Conservation (phyloP, 345 rosid species). For the Microthlaspi erraticum region DNA sequence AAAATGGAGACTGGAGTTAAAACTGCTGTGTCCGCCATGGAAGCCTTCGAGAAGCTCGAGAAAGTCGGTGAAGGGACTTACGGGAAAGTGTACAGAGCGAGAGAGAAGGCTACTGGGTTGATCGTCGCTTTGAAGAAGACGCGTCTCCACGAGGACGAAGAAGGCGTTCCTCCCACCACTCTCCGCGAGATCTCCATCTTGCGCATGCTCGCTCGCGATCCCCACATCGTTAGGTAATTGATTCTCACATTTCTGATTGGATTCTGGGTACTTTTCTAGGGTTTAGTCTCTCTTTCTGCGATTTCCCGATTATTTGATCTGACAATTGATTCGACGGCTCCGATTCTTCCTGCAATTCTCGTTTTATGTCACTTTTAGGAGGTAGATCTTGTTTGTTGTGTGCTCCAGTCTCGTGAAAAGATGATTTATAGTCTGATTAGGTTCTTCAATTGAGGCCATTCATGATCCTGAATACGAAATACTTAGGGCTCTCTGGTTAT, state of each 20-base stretch:
- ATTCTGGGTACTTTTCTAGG: constrained; percentile 1
- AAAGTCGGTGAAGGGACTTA: constrained; percentile 99
- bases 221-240: constrained; percentile 77
- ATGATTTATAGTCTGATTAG: background rate
- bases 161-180: constrained; percentile 98
- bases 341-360: background rate
- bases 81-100: constrained; percentile 93
- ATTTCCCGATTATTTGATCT: background rate
- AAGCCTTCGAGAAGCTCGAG: constrained; percentile 93
- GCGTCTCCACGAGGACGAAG: constrained; percentile 97
- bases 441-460: background rate
- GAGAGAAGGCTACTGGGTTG: constrained; percentile 87
- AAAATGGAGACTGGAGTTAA: constrained; percentile 51
- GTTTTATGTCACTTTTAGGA: background rate
- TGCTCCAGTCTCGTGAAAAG: background rate
- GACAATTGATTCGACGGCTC: background rate
- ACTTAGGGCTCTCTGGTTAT: background rate
- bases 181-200: constrained; percentile 98
- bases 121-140: constrained; percentile 98
- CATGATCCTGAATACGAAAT: background rate
- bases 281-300: background rate
- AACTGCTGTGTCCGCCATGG: constrained; percentile 67
- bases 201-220: constrained; percentile 97
- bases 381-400: background rate
- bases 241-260: background rate